Evolutionary conservation across 345 rosid genomes (phyloP).

Genomic region (Hypericum androsaemum): DNA sequence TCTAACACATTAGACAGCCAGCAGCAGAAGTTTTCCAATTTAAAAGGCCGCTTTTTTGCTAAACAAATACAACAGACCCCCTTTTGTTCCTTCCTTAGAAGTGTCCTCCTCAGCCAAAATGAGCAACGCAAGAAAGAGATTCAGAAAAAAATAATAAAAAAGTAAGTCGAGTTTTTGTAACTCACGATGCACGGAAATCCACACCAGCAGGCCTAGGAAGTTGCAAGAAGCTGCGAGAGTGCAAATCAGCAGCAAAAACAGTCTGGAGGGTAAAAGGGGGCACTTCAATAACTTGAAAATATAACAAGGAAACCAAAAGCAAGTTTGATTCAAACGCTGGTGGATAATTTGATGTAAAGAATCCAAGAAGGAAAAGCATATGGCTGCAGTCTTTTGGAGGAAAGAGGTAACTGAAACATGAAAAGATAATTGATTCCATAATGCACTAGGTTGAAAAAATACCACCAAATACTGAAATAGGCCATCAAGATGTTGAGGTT

Average conservation of each 20-base stretch:
- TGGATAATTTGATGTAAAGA: too few relatives aligned
- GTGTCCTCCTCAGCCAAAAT: too few relatives aligned
- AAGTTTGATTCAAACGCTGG: neutral
- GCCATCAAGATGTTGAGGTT: slow-evolving; percentile 85
- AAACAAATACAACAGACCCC: too few relatives aligned
- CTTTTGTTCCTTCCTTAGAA: too few relatives aligned
- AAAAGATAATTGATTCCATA: too few relatives aligned
- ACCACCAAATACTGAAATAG: slow-evolving; percentile 79
- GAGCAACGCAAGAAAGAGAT: neutral
- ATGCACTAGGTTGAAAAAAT: slow-evolving; percentile 8
- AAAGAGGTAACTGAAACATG: too few relatives aligned
- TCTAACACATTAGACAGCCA: too few relatives aligned
- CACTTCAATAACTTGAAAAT: slow-evolving; percentile 5
- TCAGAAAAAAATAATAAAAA: neutral
- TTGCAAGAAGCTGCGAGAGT: slow-evolving; percentile 68
- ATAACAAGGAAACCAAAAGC: neutral
- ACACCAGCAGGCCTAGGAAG: slow-evolving; percentile 91
- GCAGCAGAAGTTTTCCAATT: too few relatives aligned
- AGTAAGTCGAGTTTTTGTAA: slow-evolving; percentile 2
- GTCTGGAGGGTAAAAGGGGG: slow-evolving; percentile 39
- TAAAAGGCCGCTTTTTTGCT: too few relatives aligned
- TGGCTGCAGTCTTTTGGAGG: too few relatives aligned
- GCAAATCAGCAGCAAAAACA: slow-evolving; percentile 82
- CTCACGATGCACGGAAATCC: slow-evolving; percentile 95
- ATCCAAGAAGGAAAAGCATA: too few relatives aligned